These are phyloP conservation scores for Phaffia rhodozyma DNA, from an alignment of 1,284 basidiomycete genomes.

Conservation along the genomic window DNA sequence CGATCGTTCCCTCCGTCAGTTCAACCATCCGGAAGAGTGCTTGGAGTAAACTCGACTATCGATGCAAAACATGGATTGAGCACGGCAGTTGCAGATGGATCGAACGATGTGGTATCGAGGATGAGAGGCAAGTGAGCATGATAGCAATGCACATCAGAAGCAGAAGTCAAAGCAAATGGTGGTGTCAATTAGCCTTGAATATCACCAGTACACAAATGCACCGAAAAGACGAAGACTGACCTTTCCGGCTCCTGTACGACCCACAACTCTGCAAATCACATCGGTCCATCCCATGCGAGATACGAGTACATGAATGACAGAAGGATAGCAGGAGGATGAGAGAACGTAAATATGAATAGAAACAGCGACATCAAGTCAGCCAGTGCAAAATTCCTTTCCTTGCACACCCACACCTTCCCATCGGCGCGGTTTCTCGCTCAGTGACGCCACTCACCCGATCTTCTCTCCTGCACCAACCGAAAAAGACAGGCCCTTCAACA, in stretches of 20 bases:
- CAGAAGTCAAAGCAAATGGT: too few species aligned
- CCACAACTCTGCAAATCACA: background rate
- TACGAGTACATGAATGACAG: background rate
- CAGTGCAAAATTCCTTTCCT: slow-evolving; percentile 42
- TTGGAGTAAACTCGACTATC: slow-evolving; percentile 43
- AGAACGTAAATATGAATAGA: background rate
- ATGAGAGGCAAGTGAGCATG: too few species aligned
- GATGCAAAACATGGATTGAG: too few species aligned
- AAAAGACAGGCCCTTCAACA: slow-evolving; percentile 48
- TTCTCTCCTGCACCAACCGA: slow-evolving; percentile 40
- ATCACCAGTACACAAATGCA: too few species aligned
- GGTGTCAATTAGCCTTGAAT: too few species aligned
- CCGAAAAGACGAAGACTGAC: too few species aligned
- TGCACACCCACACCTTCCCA: slow-evolving; percentile 20
- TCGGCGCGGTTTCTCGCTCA: slow-evolving; percentile 31
- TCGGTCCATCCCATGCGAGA: background rate
- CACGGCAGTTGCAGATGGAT: background rate
- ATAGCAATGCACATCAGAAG: too few species aligned
- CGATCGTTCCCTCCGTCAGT: slow-evolving; percentile 45
- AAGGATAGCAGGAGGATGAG: background rate
- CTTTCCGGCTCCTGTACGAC: slow-evolving; percentile 41
- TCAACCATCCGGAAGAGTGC: slow-evolving; percentile 59
- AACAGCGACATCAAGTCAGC: slow-evolving; percentile 38
- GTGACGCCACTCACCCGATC: slow-evolving; percentile 36
- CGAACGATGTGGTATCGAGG: too few species aligned